Conservation (phyloP, 2,329 filamentous ascomycete species). For the Acephala macrosclerotiorum region DNA sequence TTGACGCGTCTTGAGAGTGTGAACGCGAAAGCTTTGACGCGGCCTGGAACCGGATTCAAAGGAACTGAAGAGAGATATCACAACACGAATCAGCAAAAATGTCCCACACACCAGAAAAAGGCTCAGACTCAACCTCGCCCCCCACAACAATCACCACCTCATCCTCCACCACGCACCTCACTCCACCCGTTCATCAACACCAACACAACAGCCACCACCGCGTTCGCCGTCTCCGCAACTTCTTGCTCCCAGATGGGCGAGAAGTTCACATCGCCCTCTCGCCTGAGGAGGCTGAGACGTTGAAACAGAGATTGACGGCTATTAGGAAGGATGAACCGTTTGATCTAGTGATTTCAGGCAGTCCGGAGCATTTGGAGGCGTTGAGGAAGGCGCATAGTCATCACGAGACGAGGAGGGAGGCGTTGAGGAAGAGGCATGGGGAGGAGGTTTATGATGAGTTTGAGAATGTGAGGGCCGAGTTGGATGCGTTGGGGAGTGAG, state of each 20-base stretch:
- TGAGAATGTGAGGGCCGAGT: constrained; percentile 60
- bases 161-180: constrained; percentile 4
- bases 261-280: constrained; percentile 62
- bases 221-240: constrained; percentile 56
- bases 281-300: constrained; percentile 60
- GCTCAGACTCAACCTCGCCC: constrained; percentile 4
- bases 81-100: constrained; percentile 6
- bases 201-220: constrained; percentile 34
- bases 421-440: constrained; percentile 57
- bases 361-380: constrained; percentile 53
- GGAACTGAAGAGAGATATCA: not conserved
- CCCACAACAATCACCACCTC: not conserved
- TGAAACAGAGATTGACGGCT: constrained; percentile 53
- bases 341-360: constrained; percentile 66
- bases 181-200: not conserved
- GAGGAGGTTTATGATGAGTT: constrained; percentile 60
- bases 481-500: constrained; percentile 60
- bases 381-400: constrained; percentile 60
- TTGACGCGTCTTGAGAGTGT: not conserved
- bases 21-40: not conserved
- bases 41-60: not conserved
- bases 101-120: constrained; percentile 32
- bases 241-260: constrained; percentile 61
- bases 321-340: constrained; percentile 48
- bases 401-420: constrained; percentile 56